Base-by-base conservation (phyloP, 1,139 yeast species). In the Sugiyamaella japonica region DNA sequence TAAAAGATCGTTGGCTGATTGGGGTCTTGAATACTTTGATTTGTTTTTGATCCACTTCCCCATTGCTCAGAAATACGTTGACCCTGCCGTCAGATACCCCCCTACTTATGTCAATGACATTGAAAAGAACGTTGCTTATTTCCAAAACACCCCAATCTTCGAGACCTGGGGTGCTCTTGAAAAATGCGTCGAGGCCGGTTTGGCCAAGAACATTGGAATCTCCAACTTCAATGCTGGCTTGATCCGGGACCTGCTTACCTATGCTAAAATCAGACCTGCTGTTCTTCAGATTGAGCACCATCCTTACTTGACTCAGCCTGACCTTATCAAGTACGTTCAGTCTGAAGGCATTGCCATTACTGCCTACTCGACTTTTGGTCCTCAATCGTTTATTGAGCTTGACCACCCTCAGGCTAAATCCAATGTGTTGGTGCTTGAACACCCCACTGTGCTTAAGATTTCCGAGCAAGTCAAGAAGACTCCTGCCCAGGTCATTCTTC, bases 231-330 rank as follows among this genome's bases (percentile, higher is more conserved):
- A 78, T 58, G 95, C 91, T 61, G 86, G 83, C 64, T 75, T 87
- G 66, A 73, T 90, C 63, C 82, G 81, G 65, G 97, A 90, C 67
- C 76, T 89, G 65, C 74, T 87, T 59, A 81, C 89, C 69, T 82
- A 83, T 58, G 85, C 87, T 61, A 80, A 76, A 63, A 82, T 89
- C 68, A 81, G 76, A 64, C 97, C 97, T 50, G 87, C 86, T 52
- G 89, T 82, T 53, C 79, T 87, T 65, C 97, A 90, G 74, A 86
- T 90, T 68, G 97, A 90, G 76, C 93, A 87, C 73, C 97, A 89
- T 72, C 96, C 97, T 62, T 89, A 88, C 77, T 78, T 89, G 71
- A 88, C 86, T 63, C 97, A 89, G 74, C 81, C 81, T 58, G 77
- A 76, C 62, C 77, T 89, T 69, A 71, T 89, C 59, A 78, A 84